phyloP scores from a whole-genome alignment of 1,284 basidiomycete species.

The Limonomyces culmigenus region DNA sequence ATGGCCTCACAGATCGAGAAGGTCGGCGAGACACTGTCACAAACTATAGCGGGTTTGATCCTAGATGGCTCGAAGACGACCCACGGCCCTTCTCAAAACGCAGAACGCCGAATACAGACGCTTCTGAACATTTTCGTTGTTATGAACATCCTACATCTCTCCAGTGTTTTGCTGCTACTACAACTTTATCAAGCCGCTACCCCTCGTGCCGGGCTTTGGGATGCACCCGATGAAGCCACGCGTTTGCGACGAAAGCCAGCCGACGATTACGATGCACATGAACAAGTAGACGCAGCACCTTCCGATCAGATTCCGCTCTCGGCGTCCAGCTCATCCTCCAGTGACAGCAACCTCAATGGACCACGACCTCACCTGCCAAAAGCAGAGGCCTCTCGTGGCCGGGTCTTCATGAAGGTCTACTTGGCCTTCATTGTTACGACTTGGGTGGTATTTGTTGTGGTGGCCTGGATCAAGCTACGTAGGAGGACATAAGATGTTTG shows the following conservation, averaged over 20 bases:
- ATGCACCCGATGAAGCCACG: not conserved
- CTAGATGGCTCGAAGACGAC: conserved; percentile 27
- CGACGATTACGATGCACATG: not conserved
- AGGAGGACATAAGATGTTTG: too few relatives aligned
- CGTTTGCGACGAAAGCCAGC: not conserved
- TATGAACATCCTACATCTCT: conserved; percentile 42
- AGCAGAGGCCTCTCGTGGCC: conserved; percentile 5
- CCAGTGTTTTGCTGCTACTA: conserved; percentile 30
- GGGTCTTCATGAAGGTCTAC: conserved; percentile 12
- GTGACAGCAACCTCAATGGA: conserved; percentile 3
- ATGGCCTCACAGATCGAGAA: conserved; percentile 40
- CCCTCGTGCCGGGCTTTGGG: not conserved
- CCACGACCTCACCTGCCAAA: conserved; percentile 5
- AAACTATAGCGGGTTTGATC: conserved; percentile 49
- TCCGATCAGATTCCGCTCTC: not conserved
- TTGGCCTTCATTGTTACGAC: conserved; percentile 29
- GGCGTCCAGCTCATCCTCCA: not conserved
- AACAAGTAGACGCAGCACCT: not conserved
- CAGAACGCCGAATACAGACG: conserved; percentile 19
- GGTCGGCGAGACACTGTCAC: conserved; percentile 51
- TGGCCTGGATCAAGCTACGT: conserved; percentile 41
- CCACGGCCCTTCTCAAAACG: conserved; percentile 3
- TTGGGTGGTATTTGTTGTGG: conserved; percentile 52
- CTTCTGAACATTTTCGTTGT: conserved; percentile 42
- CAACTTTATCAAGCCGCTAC: conserved; percentile 18